Base-by-base conservation (phyloP, 371 early-diverging fungal genomes). In the Apophysomyces sp. region DNA sequence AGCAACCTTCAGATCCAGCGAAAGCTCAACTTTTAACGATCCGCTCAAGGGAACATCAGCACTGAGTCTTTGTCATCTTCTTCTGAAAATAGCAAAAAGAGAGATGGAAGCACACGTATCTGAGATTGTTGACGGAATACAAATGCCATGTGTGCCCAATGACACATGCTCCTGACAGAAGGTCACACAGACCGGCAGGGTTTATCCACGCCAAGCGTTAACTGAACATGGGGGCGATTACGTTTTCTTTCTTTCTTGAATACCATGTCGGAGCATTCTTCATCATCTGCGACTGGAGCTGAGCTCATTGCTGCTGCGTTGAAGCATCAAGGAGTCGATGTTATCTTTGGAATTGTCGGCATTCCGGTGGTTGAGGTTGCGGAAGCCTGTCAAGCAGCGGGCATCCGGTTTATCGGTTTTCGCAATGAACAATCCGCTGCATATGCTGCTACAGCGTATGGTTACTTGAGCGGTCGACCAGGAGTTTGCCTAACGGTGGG, bases 281-380 rank as follows among this genome's bases (percentile, higher is more conserved):
- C 34, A 9, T 4, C 55, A 69, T 49, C 34, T 7, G 67, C 74
- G 8, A 76, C 84, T 2, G 92, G 92, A 21, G 89, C 91, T 11
- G 79, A 82, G 28, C 63, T 89, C 4, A 77, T 90, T 40, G 92
- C 92, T 3, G 55, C 58, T 7, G 65, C 83, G 6, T 75, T 92
- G 34, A 85, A 86, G 61, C 67, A 61, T 2, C 88, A 85, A 58
- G 88, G 86, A 26, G 89, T 92, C 29, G 58, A 69, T 24, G 86
- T 89, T 0, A 78, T 91, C 3, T 93, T 93, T 74, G 93, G 93
- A 31, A 88, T 93, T 61, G 93, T 93, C n/a, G 93, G 93, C 24
- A 91, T 92, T 61, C 93, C 93, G 11, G 89, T 92, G 1, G 83
- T 92, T 41, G 88, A 88, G 61, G 68, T 89, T 11, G 90, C 89